Percentiles rank a stretch among this genome's conserved stretches.
phyloP scores from a whole-genome alignment of 768 basidiomycete genomes.

The Boletus sp. region DNA sequence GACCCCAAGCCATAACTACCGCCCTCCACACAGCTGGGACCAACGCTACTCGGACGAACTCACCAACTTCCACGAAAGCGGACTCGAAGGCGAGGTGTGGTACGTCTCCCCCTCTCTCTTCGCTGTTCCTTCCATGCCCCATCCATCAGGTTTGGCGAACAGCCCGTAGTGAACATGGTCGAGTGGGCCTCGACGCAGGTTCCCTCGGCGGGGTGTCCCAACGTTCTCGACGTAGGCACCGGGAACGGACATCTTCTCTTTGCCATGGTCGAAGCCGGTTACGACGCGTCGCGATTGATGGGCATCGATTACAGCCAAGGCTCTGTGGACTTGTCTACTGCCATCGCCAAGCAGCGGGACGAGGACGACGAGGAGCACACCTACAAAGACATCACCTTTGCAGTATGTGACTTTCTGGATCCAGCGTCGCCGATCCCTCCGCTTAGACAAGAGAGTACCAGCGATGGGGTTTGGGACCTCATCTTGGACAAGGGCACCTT shows the following conservation, averaged over 20 bases:
- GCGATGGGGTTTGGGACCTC: constrained; percentile 56
- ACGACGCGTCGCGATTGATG: constrained; percentile 45
- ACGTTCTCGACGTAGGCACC: constrained; percentile 71
- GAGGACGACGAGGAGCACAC: not conserved
- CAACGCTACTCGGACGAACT: constrained; percentile 69
- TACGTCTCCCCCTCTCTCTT: constrained; percentile 30
- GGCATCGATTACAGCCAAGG: constrained; percentile 79
- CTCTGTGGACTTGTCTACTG: constrained; percentile 60
- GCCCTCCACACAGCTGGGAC: constrained; percentile 60
- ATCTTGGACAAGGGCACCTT: constrained; percentile 87
- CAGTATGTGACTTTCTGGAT: constrained; percentile 60
- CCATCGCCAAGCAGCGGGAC: constrained; percentile 49
- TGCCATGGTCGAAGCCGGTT: constrained; percentile 65
- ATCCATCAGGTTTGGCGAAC: constrained; percentile 70
- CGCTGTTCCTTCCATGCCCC: not conserved
- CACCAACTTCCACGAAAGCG: constrained; percentile 67
- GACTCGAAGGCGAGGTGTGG: constrained; percentile 87
- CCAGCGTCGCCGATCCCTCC: constrained; percentile 41
- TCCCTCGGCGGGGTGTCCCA: constrained; percentile 45
- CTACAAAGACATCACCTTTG: constrained; percentile 43
- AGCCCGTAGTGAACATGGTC: constrained; percentile 76
- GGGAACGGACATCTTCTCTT: constrained; percentile 80
- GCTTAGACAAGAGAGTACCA: constrained; percentile 2
- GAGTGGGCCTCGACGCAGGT: constrained; percentile 61
- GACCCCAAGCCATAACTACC: not conserved